Percentiles rank a stretch among this genome's conserved stretches.
These are phyloP conservation scores for Collybiopsis confluens DNA, from an alignment of 768 basidiomycete genomes.

Conservation along the genomic window DNA sequence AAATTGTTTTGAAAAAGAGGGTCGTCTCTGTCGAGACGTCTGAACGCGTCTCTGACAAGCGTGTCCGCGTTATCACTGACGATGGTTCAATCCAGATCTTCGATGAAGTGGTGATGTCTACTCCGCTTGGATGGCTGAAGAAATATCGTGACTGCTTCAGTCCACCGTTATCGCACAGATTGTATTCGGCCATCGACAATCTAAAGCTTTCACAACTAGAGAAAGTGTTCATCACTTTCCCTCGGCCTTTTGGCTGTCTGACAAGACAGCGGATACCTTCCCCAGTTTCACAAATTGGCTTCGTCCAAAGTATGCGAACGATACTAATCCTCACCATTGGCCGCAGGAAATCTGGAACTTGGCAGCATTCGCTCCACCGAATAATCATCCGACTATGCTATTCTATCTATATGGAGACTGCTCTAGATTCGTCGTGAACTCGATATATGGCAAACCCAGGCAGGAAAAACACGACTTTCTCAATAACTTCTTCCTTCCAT, in stretches of 20 bases:
- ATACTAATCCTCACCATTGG: constrained; percentile 17
- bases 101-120: constrained; percentile 15
- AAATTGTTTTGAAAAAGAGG: constrained; percentile 11
- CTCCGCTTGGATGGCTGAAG: constrained; percentile 17
- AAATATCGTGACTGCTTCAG: constrained; percentile 12
- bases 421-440: constrained; percentile 14
- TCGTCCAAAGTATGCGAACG: constrained; percentile 12
- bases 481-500: constrained; percentile 14
- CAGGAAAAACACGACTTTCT: constrained; percentile 14
- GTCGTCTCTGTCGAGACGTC: constrained; percentile 14
- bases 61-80: constrained; percentile 11
- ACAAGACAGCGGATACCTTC: constrained; percentile 12
- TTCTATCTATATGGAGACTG: constrained; percentile 18
- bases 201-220: constrained; percentile 18
- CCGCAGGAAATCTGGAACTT: constrained; percentile 19
- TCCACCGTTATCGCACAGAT: constrained; percentile 11
- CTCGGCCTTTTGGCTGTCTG: constrained; percentile 14
- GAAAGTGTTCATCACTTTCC: constrained; percentile 19
- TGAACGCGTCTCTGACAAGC: background rate
- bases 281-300: constrained; percentile 17
- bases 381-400: constrained; percentile 17
- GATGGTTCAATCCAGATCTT: constrained; percentile 13
- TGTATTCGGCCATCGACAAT: constrained; percentile 13
- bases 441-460: constrained; percentile 12
- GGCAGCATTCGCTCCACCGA: constrained; percentile 15